Percentiles rank a stretch among this genome's conserved stretches.
Conservation (phyloP, 2,329 filamentous ascomycete genomes). For the Pseudogymnoascus sp. region DNA sequence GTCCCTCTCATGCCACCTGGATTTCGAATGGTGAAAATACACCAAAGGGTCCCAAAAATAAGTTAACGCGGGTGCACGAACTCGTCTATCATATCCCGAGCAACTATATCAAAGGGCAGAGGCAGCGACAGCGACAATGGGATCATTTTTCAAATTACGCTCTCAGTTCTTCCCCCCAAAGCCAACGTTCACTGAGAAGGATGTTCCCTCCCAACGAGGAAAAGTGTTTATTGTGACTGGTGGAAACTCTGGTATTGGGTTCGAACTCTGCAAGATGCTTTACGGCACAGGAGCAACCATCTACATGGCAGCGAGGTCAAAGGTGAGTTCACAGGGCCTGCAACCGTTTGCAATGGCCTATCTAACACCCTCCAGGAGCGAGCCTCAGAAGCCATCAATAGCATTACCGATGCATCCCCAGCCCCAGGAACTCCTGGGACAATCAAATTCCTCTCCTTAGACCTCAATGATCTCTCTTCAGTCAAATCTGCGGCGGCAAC, state of each 20-base stretch:
- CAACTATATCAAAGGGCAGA: not conserved
- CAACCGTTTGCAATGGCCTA: not conserved
- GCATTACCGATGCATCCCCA: constrained; percentile 29
- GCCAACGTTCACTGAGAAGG: constrained; percentile 36
- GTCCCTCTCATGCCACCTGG: not conserved
- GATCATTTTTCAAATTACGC: not conserved
- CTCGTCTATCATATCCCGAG: not conserved
- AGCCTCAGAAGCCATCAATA: constrained; percentile 32
- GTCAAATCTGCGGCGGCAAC: constrained; percentile 20
- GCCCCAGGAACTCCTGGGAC: constrained; percentile 25
- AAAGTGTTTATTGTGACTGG: constrained; percentile 37
- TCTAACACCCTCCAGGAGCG: constrained; percentile 21
- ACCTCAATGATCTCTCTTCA: constrained; percentile 25
- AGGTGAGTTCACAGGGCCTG: not conserved
- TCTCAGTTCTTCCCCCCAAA: constrained; percentile 27
- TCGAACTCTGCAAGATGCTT: constrained; percentile 41
- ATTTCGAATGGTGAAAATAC: not conserved
- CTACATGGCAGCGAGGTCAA: constrained; percentile 40
- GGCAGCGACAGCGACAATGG: not conserved
- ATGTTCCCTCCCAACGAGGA: constrained; percentile 33
- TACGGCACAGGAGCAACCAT: constrained; percentile 43
- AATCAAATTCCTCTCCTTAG: constrained; percentile 33
- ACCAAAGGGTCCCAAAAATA: not conserved
- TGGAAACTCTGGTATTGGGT: constrained; percentile 32
- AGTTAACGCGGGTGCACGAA: not conserved